Conservation (phyloP, 2,329 filamentous ascomycete genomes). For the Balansia obtecta region DNA sequence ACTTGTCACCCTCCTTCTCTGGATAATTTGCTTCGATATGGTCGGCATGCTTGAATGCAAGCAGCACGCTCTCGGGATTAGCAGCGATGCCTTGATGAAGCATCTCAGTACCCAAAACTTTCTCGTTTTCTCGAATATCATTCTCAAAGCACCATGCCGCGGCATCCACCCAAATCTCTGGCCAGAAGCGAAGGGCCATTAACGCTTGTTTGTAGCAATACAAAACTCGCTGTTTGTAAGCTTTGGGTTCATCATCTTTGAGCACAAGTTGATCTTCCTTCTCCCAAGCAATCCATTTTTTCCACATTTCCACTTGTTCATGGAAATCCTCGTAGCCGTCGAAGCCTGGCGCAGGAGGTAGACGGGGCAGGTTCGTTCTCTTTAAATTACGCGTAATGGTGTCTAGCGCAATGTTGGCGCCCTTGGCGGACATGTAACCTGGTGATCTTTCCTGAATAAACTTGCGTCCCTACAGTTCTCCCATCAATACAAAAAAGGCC, state of each 20-base stretch:
- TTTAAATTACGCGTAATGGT: constrained; percentile 69
- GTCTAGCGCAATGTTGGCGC: constrained; percentile 79
- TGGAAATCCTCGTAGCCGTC: constrained; percentile 76
- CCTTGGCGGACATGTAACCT: constrained; percentile 91
- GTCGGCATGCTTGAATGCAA: constrained; percentile 83
- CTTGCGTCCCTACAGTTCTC: constrained; percentile 63
- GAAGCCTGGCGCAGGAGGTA: constrained; percentile 76
- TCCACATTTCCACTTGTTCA: constrained; percentile 80
- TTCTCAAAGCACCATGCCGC: constrained; percentile 86
- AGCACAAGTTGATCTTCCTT: constrained; percentile 84
- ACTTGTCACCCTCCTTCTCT: constrained; percentile 65
- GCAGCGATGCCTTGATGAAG: constrained; percentile 71
- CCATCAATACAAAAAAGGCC: background rate
- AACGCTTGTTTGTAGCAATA: constrained; percentile 90
- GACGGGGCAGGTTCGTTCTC: constrained; percentile 63
- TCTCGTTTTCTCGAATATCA: constrained; percentile 48
- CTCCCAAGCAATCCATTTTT: constrained; percentile 90
- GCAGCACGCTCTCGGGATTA: constrained; percentile 85
- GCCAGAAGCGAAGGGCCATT: constrained; percentile 89
- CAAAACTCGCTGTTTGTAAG: constrained; percentile 66
- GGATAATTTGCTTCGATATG: constrained; percentile 69
- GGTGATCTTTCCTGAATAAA: constrained; percentile 88
- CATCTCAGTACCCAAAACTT: constrained; percentile 57
- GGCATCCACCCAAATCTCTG: constrained; percentile 90
- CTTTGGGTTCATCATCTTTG: constrained; percentile 63